Conservation (phyloP, 192 early-diverging fungal genomes). For the Diversispora epigaea region DNA sequence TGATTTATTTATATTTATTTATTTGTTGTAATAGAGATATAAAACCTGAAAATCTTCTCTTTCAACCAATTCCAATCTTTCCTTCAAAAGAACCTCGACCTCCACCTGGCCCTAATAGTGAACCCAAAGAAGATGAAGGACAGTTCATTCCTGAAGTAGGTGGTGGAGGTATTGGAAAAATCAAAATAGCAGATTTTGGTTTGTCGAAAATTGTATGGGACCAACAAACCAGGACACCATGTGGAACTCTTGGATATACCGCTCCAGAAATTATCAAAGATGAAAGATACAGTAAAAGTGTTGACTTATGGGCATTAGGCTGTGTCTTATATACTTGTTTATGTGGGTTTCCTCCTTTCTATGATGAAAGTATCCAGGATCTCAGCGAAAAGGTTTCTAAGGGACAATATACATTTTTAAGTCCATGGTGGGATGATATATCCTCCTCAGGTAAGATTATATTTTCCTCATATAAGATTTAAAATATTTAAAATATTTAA, state of each 20-base stretch:
- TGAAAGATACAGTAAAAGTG: conserved; percentile 75
- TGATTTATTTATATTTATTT: neutral
- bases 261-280: conserved; percentile 89
- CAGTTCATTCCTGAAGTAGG: conserved; percentile 69
- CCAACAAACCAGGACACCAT: conserved; percentile 82
- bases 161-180: conserved; percentile 78
- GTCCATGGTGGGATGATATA: conserved; percentile 93
- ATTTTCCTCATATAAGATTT: neutral
- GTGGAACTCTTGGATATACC: conserved; percentile 90
- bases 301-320: conserved; percentile 87
- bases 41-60: conserved; percentile 90
- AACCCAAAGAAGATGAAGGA: conserved; percentile 73
- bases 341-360: conserved; percentile 80
- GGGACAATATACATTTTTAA: conserved; percentile 81
- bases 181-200: conserved; percentile 90
- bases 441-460: conserved; percentile 50
- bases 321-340: conserved; percentile 83
- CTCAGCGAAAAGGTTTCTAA: conserved; percentile 82
- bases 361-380: conserved; percentile 74
- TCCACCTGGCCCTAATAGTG: conserved; percentile 52
- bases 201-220: conserved; percentile 85
- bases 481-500: neutral
- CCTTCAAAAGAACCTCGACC: conserved; percentile 43
- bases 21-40: conserved; percentile 65
- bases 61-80: conserved; percentile 67